Conservation (phyloP, 2,329 filamentous ascomycete genomes). For the Fusarium tanahbumbuense region DNA sequence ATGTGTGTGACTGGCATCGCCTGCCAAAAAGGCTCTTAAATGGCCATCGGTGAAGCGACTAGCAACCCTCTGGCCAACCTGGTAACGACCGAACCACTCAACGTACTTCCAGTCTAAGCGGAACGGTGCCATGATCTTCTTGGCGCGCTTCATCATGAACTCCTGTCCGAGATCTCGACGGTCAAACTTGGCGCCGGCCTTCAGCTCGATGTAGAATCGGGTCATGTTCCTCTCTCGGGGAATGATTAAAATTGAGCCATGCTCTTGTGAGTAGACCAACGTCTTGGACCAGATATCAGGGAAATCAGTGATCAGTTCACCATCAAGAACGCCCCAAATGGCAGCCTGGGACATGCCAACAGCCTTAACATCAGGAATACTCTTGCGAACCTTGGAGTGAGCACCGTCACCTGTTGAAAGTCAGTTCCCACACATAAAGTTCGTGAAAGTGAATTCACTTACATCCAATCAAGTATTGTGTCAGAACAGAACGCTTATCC, state of each 20-base stretch:
- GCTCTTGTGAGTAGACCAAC: slow-evolving; percentile 72
- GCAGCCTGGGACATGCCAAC: slow-evolving; percentile 65
- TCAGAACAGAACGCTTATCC: slow-evolving; percentile 62
- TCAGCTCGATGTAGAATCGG: slow-evolving; percentile 70
- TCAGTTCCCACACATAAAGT: slow-evolving; percentile 14
- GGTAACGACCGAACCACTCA: slow-evolving; percentile 79
- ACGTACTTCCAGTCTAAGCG: slow-evolving; percentile 68
- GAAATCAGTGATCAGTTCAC: slow-evolving; percentile 76
- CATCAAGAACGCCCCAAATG: slow-evolving; percentile 78
- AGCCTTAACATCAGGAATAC: slow-evolving; percentile 68
- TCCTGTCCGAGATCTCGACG: slow-evolving; percentile 63
- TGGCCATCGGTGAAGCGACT: slow-evolving; percentile 74
- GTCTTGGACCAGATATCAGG: slow-evolving; percentile 82
- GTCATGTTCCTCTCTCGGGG: slow-evolving; percentile 80
- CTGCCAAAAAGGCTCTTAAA: slow-evolving; percentile 73
- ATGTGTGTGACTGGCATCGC: slow-evolving; percentile 78
- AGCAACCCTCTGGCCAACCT: slow-evolving; percentile 77
- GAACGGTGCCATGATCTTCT: slow-evolving; percentile 70
- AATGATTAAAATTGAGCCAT: slow-evolving; percentile 78
- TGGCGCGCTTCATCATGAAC: slow-evolving; percentile 76
- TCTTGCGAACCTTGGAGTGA: slow-evolving; percentile 75
- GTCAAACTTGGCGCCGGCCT: slow-evolving; percentile 57
- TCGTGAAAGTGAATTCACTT: slow-evolving; percentile 40
- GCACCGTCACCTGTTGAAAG: slow-evolving; percentile 70
- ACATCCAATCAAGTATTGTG: slow-evolving; percentile 77